phyloP scores from a whole-genome alignment of 768 basidiomycete species.

The Mycena leptocephala region DNA sequence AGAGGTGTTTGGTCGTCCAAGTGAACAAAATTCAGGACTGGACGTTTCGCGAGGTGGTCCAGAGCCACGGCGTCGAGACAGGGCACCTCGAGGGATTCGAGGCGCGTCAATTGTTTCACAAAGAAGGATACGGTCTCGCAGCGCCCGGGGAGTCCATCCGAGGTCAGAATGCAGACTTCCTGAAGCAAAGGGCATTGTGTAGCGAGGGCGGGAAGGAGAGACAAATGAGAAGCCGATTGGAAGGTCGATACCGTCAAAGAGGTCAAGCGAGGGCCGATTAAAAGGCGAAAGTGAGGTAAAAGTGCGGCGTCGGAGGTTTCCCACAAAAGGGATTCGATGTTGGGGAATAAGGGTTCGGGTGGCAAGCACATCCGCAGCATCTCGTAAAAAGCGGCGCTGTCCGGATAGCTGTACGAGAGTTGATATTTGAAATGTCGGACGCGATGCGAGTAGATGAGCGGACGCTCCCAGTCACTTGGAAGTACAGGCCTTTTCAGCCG shows the following conservation, averaged over 20 bases:
- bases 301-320: not conserved
- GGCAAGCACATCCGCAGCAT: constrained; percentile 8
- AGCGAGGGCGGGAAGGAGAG: constrained; percentile 14
- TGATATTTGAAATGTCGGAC: not conserved
- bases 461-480: constrained; percentile 19
- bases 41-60: constrained; percentile 3
- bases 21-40: not conserved
- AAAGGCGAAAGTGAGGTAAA: constrained; percentile 1
- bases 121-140: constrained; percentile 4
- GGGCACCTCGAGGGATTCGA: constrained; percentile 6
- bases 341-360: constrained; percentile 3
- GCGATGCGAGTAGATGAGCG: constrained; percentile 3
- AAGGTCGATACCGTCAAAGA: not conserved
- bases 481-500: constrained; percentile 1
- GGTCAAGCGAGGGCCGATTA: constrained; percentile 14
- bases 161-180: not conserved
- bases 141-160: not conserved
- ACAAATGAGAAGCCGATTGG: constrained; percentile 10
- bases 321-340: constrained; percentile 7
- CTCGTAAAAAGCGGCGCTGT: not conserved
- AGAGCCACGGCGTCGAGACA: constrained; percentile 11
- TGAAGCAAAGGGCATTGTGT: constrained; percentile 9
- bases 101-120: constrained; percentile 2
- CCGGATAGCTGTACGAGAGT: not conserved
- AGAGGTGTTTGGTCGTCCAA: not conserved